A percentile compares a stretch with the other conserved stretches of the same genome.
phyloP scores from a whole-genome alignment of 768 basidiomycete species.

The Termitomyces sp. region DNA sequence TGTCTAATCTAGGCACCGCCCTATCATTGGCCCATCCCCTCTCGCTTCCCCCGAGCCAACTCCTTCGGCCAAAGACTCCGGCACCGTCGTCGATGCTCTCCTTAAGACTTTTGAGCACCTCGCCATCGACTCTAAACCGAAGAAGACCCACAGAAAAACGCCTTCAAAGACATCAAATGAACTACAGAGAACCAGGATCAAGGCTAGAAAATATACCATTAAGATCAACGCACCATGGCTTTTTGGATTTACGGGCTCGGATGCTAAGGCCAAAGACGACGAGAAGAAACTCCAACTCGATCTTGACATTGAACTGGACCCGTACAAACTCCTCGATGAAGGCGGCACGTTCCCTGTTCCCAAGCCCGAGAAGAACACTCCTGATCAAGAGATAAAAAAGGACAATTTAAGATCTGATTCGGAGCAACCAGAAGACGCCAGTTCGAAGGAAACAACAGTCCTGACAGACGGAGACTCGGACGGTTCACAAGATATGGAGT shows the following conservation, averaged over 20 bases:
- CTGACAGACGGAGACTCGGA: not conserved
- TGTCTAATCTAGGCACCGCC: not conserved
- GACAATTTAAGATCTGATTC: not conserved
- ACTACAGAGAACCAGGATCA: not conserved
- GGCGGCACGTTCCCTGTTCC: slow-evolving; percentile 1
- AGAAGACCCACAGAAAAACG: not conserved
- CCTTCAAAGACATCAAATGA: not conserved
- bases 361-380: not conserved
- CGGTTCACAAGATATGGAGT: slow-evolving; percentile 5
- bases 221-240: slow-evolving; percentile 7
- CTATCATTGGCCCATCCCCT: not conserved
- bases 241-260: not conserved
- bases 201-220: slow-evolving; percentile 4
- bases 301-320: slow-evolving; percentile 1
- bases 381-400: not conserved
- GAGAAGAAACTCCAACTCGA: not conserved
- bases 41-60: not conserved
- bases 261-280: not conserved
- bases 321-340: slow-evolving; percentile 8
- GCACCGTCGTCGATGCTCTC: not conserved
- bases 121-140: not conserved
- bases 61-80: not conserved
- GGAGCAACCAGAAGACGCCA: not conserved
- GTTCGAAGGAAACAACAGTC: not conserved
- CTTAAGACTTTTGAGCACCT: slow-evolving; percentile 3